Evolutionary conservation across 768 basidiomycete species (phyloP).

Genomic region (Lenzites betulinus): DNA sequence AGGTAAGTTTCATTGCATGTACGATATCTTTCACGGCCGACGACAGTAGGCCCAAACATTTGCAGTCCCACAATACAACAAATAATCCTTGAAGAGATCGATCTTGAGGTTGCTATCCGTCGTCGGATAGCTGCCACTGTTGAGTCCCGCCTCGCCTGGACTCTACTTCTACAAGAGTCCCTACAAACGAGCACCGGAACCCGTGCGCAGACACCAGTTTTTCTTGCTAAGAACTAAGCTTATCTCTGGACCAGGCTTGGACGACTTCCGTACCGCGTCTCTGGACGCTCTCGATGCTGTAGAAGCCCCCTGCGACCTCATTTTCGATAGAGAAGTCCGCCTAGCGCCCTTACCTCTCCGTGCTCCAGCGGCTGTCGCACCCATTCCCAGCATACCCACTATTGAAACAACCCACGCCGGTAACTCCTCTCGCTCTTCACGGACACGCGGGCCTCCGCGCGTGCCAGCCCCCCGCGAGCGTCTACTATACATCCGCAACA

Average conservation of each 20-base stretch:
- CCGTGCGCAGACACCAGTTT: neutral
- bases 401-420: neutral
- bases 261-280: conserved; percentile 42
- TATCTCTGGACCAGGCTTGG: neutral
- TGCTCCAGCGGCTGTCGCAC: neutral
- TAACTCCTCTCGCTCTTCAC: conserved; percentile 16
- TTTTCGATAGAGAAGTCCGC: conserved; percentile 37
- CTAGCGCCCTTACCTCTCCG: conserved; percentile 4
- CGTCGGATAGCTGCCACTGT: conserved; percentile 43
- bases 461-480: conserved; percentile 33
- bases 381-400: neutral
- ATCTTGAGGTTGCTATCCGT: conserved; percentile 46
- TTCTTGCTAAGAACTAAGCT: neutral
- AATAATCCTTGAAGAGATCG: conserved; percentile 42
- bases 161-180: conserved; percentile 41
- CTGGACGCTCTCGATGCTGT: conserved; percentile 44
- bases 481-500: conserved; percentile 43
- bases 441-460: conserved; percentile 24
- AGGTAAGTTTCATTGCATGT: neutral
- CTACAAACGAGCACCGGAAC: conserved; percentile 25
- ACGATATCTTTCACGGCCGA: neutral
- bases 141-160: conserved; percentile 50
- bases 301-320: conserved; percentile 40
- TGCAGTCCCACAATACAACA: conserved; percentile 17
- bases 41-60: neutral